These are phyloP conservation scores for Solanum appendiculatum DNA, from an alignment of 257 asterid genomes.

Conservation along the genomic window DNA sequence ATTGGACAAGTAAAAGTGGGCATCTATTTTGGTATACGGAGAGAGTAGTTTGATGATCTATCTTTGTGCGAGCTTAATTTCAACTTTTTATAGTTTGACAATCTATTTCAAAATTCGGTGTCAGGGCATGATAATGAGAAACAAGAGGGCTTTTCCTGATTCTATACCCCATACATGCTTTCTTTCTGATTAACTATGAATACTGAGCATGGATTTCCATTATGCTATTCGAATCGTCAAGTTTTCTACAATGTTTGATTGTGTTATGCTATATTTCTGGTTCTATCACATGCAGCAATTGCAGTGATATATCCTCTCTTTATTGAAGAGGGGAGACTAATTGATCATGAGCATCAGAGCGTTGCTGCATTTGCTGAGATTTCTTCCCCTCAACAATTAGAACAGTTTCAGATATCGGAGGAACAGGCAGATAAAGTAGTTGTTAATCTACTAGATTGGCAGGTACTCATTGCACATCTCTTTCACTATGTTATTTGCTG, in stretches of 20 bases:
- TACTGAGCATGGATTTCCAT: background rate
- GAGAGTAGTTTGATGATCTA: background rate
- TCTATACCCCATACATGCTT: background rate
- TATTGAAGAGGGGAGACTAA: slow-evolving; percentile 44
- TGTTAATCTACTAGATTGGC: slow-evolving; percentile 69
- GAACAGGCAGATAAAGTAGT: slow-evolving; percentile 45
- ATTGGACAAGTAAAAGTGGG: background rate
- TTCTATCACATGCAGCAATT: slow-evolving; percentile 48
- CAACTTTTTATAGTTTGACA: background rate
- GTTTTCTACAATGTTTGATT: background rate
- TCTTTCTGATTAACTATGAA: background rate
- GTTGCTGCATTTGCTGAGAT: slow-evolving; percentile 47
- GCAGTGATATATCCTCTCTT: slow-evolving; percentile 63
- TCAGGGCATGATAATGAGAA: background rate
- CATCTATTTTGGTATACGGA: background rate
- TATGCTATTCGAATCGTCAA: background rate
- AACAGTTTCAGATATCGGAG: slow-evolving; percentile 38
- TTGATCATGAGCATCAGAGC: slow-evolving; percentile 33
- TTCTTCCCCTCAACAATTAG: slow-evolving; percentile 54
- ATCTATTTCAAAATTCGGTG: background rate
- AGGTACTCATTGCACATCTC: slow-evolving; percentile 28
- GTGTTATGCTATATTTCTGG: background rate
- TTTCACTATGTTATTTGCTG: background rate
- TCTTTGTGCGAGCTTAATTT: background rate
- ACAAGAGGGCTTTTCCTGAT: background rate